Conservation (phyloP, 1,284 basidiomycete species). For the Hortiboletus rubellus region DNA sequence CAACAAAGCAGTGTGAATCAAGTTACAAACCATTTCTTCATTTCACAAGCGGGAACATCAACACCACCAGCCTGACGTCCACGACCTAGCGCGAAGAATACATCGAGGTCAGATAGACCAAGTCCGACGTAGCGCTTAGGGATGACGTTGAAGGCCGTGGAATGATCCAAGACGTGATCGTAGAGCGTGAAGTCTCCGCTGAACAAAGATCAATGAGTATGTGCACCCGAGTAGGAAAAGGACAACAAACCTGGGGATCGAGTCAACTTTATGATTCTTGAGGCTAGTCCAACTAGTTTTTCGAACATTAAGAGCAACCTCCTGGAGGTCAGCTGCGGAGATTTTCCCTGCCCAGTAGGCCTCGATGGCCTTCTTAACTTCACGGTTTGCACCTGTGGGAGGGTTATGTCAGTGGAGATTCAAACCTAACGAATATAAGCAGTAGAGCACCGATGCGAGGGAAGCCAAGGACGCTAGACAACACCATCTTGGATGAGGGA, state of each 20-base stretch:
- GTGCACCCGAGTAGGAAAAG: conserved; percentile 16
- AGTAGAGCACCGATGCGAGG: conserved; percentile 86
- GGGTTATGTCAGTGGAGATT: not conserved
- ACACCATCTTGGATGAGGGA: conserved; percentile 55
- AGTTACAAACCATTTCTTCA: conserved; percentile 91
- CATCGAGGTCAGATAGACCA: conserved; percentile 87
- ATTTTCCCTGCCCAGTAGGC: conserved; percentile 97
- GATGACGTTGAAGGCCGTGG: conserved; percentile 95
- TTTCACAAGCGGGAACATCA: conserved; percentile 97
- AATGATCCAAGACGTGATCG: conserved; percentile 99
- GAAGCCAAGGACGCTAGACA: conserved; percentile 92
- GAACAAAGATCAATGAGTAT: conserved; percentile 26
- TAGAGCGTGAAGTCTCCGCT: conserved; percentile 99
- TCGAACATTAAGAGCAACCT: conserved; percentile 86
- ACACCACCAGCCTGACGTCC: conserved; percentile 94
- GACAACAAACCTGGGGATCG: conserved; percentile 80
- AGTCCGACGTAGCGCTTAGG: conserved; percentile 93
- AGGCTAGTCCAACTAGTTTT: conserved; percentile 90
- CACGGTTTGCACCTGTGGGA: conserved; percentile 78
- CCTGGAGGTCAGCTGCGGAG: conserved; percentile 86
- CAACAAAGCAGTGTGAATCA: conserved; percentile 1
- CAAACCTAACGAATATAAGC: not conserved
- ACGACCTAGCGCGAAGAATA: conserved; percentile 99
- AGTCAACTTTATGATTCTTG: conserved; percentile 88
- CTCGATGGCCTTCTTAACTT: conserved; percentile 99